Conservation (phyloP, 106 monocot genomes). For the Phalaenopsis aphrodite region DNA sequence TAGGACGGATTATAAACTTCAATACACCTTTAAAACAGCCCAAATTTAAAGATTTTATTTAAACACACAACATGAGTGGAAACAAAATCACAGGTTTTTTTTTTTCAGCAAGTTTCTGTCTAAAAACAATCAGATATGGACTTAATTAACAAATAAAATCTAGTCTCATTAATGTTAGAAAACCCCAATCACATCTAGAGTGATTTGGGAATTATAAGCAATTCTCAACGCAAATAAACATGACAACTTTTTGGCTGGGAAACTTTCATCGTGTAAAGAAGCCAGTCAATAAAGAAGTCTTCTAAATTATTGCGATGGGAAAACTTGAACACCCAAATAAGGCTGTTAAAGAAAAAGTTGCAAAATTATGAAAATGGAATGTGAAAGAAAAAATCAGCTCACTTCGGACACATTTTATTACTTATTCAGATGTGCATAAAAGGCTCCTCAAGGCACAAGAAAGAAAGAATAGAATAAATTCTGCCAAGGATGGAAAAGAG, state of each 20-base stretch:
- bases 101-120: neutral
- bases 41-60: neutral
- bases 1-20: neutral
- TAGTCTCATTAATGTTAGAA: too few species aligned
- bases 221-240: neutral
- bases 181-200: neutral
- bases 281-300: too few species aligned
- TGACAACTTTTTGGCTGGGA: neutral
- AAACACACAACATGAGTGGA: neutral
- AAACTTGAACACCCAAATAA: neutral
- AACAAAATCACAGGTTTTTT: neutral
- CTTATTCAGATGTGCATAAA: neutral
- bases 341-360: neutral
- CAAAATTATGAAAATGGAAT: neutral
- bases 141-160: neutral
- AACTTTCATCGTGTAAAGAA: too few species aligned
- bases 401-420: neutral
- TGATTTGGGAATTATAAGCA: neutral
- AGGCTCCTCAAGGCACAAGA: neutral
- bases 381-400: neutral
- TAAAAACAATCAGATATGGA: neutral
- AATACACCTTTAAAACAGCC: neutral
- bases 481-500: neutral
- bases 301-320: neutral
- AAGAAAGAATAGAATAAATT: neutral